phyloP scores from a whole-genome alignment of 805 yeast species.

The Isabelozyma heimii region DNA sequence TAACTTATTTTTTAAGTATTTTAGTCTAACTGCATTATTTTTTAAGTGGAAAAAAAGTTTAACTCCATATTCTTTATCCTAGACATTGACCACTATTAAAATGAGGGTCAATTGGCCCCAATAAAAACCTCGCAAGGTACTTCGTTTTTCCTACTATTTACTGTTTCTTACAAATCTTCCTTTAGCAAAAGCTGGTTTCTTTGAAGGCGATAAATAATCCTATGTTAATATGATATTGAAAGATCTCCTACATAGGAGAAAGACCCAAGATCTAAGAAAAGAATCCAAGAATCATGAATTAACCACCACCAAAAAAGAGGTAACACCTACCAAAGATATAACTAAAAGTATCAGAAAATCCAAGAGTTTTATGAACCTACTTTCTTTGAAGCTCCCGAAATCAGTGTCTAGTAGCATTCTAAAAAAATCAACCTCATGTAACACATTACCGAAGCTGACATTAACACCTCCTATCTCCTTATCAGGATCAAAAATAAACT shows the following conservation, averaged over 20 bases:
- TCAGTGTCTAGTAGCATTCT: neutral
- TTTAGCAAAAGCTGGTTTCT: too few species aligned
- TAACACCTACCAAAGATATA: neutral
- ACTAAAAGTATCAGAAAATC: neutral
- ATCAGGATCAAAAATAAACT: neutral
- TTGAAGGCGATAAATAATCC: neutral
- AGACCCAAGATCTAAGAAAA: neutral
- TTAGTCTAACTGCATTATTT: neutral
- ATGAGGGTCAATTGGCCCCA: neutral
- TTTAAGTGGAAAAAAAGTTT: too few species aligned
- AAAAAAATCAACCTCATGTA: neutral
- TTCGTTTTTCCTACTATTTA: too few species aligned
- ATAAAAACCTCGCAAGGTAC: too few species aligned
- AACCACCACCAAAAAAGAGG: neutral
- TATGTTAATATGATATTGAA: neutral
- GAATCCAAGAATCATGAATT: neutral
- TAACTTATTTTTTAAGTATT: too few species aligned
- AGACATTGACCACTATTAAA: neutral
- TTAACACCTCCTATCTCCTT: neutral
- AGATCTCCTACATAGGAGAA: neutral
- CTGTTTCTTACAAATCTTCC: too few species aligned
- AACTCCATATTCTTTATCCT: neutral
- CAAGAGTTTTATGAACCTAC: neutral
- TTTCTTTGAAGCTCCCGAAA: neutral
- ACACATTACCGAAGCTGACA: neutral